Conservation (phyloP, 306 rosid species). For the Cercis canadensis region DNA sequence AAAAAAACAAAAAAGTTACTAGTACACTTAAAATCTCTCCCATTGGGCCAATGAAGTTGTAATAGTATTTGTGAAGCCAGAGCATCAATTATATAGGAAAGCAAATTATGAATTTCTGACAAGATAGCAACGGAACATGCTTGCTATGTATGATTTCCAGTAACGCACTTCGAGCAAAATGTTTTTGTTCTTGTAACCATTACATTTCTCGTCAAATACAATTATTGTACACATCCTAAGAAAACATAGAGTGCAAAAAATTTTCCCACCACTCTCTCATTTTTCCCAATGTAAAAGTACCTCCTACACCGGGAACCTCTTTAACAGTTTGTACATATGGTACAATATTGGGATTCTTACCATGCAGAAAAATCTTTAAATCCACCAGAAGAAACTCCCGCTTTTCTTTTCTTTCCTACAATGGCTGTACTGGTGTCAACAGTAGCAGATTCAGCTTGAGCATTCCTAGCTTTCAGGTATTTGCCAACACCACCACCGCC, state of each 20-base stretch:
- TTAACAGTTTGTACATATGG: constrained; percentile 22
- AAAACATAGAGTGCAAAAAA: constrained; percentile 28
- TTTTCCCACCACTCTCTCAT: constrained; percentile 3
- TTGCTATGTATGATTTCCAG: constrained; percentile 30
- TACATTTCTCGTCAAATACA: constrained; percentile 8
- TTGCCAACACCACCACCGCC: constrained; percentile 79
- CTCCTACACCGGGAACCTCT: constrained; percentile 19
- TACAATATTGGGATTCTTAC: constrained; percentile 53
- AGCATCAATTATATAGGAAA: constrained; percentile 28
- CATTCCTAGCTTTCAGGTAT: constrained; percentile 76
- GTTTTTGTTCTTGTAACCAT: constrained; percentile 34
- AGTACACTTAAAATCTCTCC: constrained; percentile 12
- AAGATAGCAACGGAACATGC: constrained; percentile 35
- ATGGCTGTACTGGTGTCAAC: constrained; percentile 44
- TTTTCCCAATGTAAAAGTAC: constrained; percentile 21
- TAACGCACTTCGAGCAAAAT: constrained; percentile 23
- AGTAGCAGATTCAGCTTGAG: constrained; percentile 54
- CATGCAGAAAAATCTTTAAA: constrained; percentile 82
- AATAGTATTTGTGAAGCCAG: not conserved
- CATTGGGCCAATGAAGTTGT: constrained; percentile 15
- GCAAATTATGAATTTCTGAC: constrained; percentile 35
- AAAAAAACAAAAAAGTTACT: too few species aligned
- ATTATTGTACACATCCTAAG: constrained; percentile 32
- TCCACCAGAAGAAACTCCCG: constrained; percentile 51
- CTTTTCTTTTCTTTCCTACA: constrained; percentile 81